Evolutionary conservation across 495 filamentous ascomycete species (phyloP).

Genomic region (Lepraria neglecta): DNA sequence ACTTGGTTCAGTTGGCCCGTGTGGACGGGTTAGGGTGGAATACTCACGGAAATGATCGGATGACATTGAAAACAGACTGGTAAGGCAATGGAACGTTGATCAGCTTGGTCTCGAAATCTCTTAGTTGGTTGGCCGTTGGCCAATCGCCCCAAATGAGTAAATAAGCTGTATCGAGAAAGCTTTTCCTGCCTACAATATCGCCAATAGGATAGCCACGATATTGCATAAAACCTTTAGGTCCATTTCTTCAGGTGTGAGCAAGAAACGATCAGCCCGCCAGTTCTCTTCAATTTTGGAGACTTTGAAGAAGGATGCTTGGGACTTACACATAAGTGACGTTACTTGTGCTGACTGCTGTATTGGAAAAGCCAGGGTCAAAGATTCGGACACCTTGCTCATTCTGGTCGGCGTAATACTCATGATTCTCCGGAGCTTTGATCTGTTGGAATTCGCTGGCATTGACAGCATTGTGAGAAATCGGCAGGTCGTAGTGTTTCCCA

Average conservation of each 20-base stretch:
- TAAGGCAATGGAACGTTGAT: background rate
- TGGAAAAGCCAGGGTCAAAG: constrained; percentile 42
- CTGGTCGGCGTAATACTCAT: background rate
- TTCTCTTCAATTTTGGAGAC: too few species aligned
- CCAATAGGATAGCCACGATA: constrained; percentile 44
- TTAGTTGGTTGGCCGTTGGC: constrained; percentile 35
- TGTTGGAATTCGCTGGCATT: constrained; percentile 5
- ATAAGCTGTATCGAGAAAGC: constrained; percentile 40
- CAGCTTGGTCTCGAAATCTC: constrained; percentile 34
- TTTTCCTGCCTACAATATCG: constrained; percentile 36
- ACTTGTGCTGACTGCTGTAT: constrained; percentile 41
- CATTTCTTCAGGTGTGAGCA: constrained; percentile 23
- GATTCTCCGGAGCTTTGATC: constrained; percentile 23
- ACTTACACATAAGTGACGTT: constrained; percentile 40
- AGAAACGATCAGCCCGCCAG: background rate
- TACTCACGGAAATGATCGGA: background rate
- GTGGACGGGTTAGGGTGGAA: background rate
- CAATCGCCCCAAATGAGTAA: constrained; percentile 43
- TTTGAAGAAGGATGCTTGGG: background rate
- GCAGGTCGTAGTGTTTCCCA: constrained; percentile 5
- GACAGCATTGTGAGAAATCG: constrained; percentile 16
- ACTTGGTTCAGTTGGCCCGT: background rate
- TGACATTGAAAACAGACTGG: constrained; percentile 18
- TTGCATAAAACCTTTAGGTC: constrained; percentile 38
- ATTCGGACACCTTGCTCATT: constrained; percentile 33